Conservation (phyloP, 306 rosid genomes). For the Castanea sativa region DNA sequence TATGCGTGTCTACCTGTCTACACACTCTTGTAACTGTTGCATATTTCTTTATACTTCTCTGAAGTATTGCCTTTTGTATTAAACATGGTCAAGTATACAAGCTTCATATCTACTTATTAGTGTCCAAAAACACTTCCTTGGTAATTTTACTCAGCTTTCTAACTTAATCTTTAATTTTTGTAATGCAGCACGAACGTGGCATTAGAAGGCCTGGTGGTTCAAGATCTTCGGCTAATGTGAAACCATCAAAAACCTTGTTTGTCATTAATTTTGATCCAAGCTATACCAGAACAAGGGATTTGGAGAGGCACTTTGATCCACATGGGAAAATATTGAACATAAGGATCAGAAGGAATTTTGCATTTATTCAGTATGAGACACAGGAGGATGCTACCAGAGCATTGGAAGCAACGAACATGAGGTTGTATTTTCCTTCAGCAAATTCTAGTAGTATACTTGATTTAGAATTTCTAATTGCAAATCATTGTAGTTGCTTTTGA, state of each 20-base stretch:
- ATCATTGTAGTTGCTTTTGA: not conserved
- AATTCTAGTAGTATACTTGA: not conserved
- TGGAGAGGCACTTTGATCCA: slow-evolving; percentile 78
- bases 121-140: slow-evolving; percentile 8
- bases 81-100: not conserved
- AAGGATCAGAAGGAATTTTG: slow-evolving; percentile 85
- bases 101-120: not conserved
- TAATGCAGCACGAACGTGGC: slow-evolving; percentile 77
- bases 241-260: slow-evolving; percentile 75
- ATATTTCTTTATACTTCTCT: slow-evolving; percentile 6
- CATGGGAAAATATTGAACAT: slow-evolving; percentile 68
- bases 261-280: slow-evolving; percentile 82
- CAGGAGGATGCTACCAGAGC: slow-evolving; percentile 84
- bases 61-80: not conserved
- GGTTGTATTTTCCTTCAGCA: slow-evolving; percentile 44
- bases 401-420: slow-evolving; percentile 66
- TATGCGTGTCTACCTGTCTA: not conserved
- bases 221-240: slow-evolving; percentile 55
- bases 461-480: not conserved
- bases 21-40: slow-evolving; percentile 15
- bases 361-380: slow-evolving; percentile 71
- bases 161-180: slow-evolving; percentile 16
- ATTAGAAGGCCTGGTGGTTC: slow-evolving; percentile 60
- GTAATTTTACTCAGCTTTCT: slow-evolving; percentile 11
- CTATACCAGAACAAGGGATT: slow-evolving; percentile 74